Conservation (phyloP, 225 moss, liverwort and hornwort species). For the Sphagnum contortum region DNA sequence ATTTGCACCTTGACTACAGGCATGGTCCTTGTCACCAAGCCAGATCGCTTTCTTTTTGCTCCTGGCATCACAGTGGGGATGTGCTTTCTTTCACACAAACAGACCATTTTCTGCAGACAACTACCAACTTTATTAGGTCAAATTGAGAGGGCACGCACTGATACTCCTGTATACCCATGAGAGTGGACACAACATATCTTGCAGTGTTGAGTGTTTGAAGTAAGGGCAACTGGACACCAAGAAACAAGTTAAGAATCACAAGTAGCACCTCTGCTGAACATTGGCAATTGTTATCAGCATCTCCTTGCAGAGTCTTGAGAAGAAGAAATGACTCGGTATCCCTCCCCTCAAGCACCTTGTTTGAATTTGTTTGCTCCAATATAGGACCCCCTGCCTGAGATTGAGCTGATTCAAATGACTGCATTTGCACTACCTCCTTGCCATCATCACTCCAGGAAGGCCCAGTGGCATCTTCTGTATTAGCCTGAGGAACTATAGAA, state of each 20-base stretch:
- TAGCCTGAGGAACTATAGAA: neutral
- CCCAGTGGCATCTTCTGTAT: neutral
- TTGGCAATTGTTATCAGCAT: neutral
- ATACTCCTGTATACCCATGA: no score
- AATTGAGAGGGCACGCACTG: no score
- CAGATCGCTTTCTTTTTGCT: slow-evolving; percentile 7
- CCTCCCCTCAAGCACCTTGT: neutral
- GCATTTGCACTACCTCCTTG: neutral
- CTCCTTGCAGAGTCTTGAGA: neutral
- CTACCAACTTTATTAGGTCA: no score
- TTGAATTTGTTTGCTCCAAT: neutral
- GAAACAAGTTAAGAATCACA: no score
- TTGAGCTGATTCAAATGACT: slow-evolving; percentile 3
- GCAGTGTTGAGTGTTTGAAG: no score
- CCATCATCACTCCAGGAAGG: neutral
- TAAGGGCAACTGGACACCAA: neutral
- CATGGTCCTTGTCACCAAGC: slow-evolving; percentile 3
- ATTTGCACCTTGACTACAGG: neutral
- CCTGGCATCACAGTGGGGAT: neutral
- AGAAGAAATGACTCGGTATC: neutral
- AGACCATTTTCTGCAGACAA: no score
- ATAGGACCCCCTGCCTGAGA: neutral
- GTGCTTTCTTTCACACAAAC: neutral
- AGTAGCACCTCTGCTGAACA: neutral
- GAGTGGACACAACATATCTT: no score